A percentile compares a stretch with the other conserved stretches of the same genome.
Conservation (phyloP, 257 asterid genomes). For the Buddleja alternifolia region DNA sequence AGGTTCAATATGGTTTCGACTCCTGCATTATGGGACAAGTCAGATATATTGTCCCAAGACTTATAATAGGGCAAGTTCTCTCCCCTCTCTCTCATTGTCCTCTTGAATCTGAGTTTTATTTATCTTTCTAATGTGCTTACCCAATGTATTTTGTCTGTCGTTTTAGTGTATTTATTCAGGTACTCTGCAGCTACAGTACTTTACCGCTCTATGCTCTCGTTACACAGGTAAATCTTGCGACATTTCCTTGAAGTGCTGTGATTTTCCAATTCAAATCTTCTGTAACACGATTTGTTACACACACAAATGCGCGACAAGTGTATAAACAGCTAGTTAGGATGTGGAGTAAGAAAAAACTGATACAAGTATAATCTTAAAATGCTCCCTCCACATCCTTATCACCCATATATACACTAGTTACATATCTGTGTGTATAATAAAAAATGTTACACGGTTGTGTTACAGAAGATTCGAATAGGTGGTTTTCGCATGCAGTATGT, state of each 20-base stretch:
- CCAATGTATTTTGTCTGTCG: slow-evolving; percentile 23
- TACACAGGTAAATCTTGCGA: slow-evolving; percentile 68
- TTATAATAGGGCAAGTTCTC: slow-evolving; percentile 71
- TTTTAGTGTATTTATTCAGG: slow-evolving; percentile 79
- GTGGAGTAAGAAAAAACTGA: too few species aligned
- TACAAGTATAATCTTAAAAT: too few species aligned
- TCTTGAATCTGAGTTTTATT: neutral
- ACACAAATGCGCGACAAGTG: too few species aligned
- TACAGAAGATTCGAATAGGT: too few species aligned
- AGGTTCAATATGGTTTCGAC: slow-evolving; percentile 88
- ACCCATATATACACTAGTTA: too few species aligned
- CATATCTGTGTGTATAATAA: too few species aligned
- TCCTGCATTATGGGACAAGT: slow-evolving; percentile 98
- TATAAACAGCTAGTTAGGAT: too few species aligned
- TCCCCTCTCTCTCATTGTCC: neutral
- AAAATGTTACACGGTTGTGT: too few species aligned
- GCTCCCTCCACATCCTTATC: too few species aligned
- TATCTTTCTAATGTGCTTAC: neutral
- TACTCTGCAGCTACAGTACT: slow-evolving; percentile 94
- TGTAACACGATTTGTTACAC: too few species aligned
- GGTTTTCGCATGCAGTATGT: too few species aligned
- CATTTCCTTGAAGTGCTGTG: neutral
- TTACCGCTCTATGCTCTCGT: slow-evolving; percentile 91
- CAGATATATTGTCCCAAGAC: slow-evolving; percentile 76
- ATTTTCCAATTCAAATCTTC: too few species aligned